phyloP scores from a whole-genome alignment of 2,329 filamentous ascomycete genomes.

The Dactylellina drechsleri region DNA sequence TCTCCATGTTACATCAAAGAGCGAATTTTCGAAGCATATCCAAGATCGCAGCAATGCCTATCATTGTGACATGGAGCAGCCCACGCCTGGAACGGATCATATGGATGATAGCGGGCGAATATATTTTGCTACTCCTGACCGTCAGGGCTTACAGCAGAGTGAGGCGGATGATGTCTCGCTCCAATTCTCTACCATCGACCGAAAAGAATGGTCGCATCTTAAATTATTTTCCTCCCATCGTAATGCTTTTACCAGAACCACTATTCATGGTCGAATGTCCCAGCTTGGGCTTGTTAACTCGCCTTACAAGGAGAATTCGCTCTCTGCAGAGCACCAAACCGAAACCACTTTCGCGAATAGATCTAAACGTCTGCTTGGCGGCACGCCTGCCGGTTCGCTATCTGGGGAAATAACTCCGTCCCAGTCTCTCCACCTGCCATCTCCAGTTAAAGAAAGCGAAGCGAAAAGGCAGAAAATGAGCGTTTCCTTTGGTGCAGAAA shows the following conservation, averaged over 20 bases:
- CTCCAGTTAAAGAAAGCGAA: constrained; percentile 43
- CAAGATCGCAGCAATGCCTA: constrained; percentile 7
- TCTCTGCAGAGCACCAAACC: constrained; percentile 4
- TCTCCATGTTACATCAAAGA: constrained; percentile 32
- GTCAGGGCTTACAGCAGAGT: constrained; percentile 13
- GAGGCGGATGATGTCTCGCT: constrained; percentile 16
- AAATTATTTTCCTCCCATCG: constrained; percentile 38
- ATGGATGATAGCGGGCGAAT: constrained; percentile 27
- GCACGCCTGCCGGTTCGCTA: constrained; percentile 26
- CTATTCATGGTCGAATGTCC: constrained; percentile 34
- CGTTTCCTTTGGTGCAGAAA: constrained; percentile 3
- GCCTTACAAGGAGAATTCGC: constrained; percentile 10
- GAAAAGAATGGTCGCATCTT: constrained; percentile 27
- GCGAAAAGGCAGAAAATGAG: constrained; percentile 45
- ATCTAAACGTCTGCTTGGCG: constrained; percentile 39
- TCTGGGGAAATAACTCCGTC: constrained; percentile 15
- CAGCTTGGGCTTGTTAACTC: constrained; percentile 26
- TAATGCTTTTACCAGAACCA: constrained; percentile 20
- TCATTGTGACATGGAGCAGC: neutral
- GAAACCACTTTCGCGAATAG: constrained; percentile 26
- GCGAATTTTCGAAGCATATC: constrained; percentile 27
- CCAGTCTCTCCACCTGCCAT: constrained; percentile 28
- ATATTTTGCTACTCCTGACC: constrained; percentile 45
- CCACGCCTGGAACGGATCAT: constrained; percentile 15
- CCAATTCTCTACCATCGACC: neutral